A percentile compares a stretch with the other conserved stretches of the same genome.
Conservation (phyloP, 805 yeast genomes). For the Pichia californica region DNA sequence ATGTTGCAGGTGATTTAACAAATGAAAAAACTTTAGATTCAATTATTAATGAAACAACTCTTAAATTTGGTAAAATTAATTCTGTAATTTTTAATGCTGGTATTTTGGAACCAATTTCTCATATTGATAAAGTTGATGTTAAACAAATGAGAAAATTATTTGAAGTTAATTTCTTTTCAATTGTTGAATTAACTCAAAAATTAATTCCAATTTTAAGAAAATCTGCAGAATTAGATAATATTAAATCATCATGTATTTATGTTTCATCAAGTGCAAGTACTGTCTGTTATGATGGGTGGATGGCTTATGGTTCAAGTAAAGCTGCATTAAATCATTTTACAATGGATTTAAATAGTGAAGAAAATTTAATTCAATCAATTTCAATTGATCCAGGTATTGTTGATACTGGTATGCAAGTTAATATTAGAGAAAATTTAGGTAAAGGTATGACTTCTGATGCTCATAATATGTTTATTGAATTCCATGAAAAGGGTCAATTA, state of each 20-base stretch:
- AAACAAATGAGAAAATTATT: slow-evolving; percentile 56
- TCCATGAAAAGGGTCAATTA: slow-evolving; percentile 53
- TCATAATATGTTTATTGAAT: slow-evolving; percentile 55
- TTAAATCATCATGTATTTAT: slow-evolving; percentile 33
- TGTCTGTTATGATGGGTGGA: slow-evolving; percentile 67
- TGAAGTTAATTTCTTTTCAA: slow-evolving; percentile 74
- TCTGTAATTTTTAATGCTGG: slow-evolving; percentile 78
- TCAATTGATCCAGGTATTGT: slow-evolving; percentile 95
- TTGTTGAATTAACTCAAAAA: slow-evolving; percentile 50
- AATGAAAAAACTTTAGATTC: slow-evolving; percentile 23
- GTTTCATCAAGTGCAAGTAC: slow-evolving; percentile 88
- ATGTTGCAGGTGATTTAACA: slow-evolving; percentile 57
- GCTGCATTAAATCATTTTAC: slow-evolving; percentile 85
- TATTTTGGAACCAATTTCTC: slow-evolving; percentile 67
- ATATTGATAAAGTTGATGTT: slow-evolving; percentile 39
- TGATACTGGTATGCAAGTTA: slow-evolving; percentile 81
- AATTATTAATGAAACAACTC: slow-evolving; percentile 9
- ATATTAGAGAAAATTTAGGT: slow-evolving; percentile 64
- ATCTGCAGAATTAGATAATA: slow-evolving; percentile 37
- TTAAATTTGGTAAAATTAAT: slow-evolving; percentile 50
- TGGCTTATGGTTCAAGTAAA: slow-evolving; percentile 86
- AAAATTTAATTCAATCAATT: slow-evolving; percentile 44
- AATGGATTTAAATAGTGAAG: slow-evolving; percentile 60
- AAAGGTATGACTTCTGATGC: slow-evolving; percentile 55
- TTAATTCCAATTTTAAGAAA: slow-evolving; percentile 39